Base-by-base conservation (phyloP, 2,329 filamentous ascomycete genomes). In the Pseudocercospora vitis region DNA sequence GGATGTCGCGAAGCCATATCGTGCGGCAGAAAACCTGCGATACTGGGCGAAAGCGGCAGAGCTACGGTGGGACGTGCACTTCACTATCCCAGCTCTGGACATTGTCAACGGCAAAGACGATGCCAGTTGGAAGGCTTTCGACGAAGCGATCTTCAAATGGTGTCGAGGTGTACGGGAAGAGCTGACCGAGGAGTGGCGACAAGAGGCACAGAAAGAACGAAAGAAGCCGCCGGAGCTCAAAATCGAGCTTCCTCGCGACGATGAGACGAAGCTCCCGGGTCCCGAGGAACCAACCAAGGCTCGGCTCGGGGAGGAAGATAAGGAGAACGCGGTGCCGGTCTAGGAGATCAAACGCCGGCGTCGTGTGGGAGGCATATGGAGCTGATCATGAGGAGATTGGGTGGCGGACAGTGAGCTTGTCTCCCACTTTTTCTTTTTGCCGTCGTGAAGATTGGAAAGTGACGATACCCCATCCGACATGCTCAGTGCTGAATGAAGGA, bases 1-100 rank as follows among this genome's bases (percentile, higher is more conserved):
- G n/a, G 91, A 99, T 71, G 92, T 94, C 7, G 86, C 84, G 56
- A 97, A 97, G 73, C 94, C 94, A 0, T 99, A 99, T 71, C 87
- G 94, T 45, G 86, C 86, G 58, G 90, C 91, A 2, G 94, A 99
- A 64, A 99, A 99, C 70, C 79, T 99, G 57, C 84, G 91, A 33
- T 99, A 88, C 77, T 99, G 94, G 92, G 82, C 88, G 73, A 99
- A 99, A 76, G 94, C 92, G 1, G 91, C 91, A 6, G 91, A 99
- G 74, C 78, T 97, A 54, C 84, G 94, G 51, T 99, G 92, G 86
- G 94, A 97, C 73, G 82, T 91, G 32, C 81, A 88, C 62, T 78
- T 97, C 48, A 83, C 86, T 59, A 80, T 96, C 50, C 90, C 96
- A 66, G 89, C 92, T 18, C 86, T 95, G 72, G 90, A 87, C 23